A percentile compares a stretch with the other conserved stretches of the same genome.
These are phyloP conservation scores for Strobilomyces dryophilus DNA, from an alignment of 768 basidiomycete species.

Conservation along the genomic window DNA sequence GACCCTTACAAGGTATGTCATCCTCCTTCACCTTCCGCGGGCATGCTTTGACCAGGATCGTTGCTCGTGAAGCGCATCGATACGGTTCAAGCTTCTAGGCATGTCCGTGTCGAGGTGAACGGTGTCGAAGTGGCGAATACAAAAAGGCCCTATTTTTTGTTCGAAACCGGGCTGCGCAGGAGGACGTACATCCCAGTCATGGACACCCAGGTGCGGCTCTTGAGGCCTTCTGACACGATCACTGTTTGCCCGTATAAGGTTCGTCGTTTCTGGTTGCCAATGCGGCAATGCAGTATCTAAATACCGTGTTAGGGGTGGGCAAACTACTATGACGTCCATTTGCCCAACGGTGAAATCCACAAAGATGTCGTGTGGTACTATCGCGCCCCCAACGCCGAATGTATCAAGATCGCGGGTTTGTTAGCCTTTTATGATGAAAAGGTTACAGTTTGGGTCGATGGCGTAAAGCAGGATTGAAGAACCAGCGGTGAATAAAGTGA, in stretches of 20 bases:
- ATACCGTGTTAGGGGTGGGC: conserved; percentile 47
- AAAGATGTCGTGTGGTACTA: conserved; percentile 66
- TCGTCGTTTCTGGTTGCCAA: background rate
- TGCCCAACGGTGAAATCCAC: conserved; percentile 40
- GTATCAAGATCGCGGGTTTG: conserved; percentile 45
- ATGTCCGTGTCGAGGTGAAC: conserved; percentile 55
- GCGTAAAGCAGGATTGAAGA: conserved; percentile 42
- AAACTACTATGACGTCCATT: conserved; percentile 49
- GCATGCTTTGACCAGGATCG: background rate
- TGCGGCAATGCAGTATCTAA: background rate
- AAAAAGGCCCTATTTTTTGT: conserved; percentile 48
- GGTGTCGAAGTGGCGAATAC: conserved; percentile 64
- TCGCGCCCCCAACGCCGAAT: conserved; percentile 48
- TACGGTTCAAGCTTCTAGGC: conserved; percentile 54
- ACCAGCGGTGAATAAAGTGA: conserved; percentile 8
- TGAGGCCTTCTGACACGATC: conserved; percentile 43
- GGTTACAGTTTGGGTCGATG: conserved; percentile 63
- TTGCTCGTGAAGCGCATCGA: conserved; percentile 48
- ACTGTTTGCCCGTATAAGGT: conserved; percentile 67
- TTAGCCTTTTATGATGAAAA: conserved; percentile 65
- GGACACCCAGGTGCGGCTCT: conserved; percentile 48
- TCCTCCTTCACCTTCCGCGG: no score
- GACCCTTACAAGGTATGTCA: conserved; percentile 63
- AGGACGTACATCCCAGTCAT: conserved; percentile 60
- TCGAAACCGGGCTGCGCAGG: conserved; percentile 53